Evolutionary conservation across 2,329 filamentous ascomycete genomes (phyloP), one percentile per base, ranked within the genome.

Genomic region (Cladophialophora carrionii): DNA sequence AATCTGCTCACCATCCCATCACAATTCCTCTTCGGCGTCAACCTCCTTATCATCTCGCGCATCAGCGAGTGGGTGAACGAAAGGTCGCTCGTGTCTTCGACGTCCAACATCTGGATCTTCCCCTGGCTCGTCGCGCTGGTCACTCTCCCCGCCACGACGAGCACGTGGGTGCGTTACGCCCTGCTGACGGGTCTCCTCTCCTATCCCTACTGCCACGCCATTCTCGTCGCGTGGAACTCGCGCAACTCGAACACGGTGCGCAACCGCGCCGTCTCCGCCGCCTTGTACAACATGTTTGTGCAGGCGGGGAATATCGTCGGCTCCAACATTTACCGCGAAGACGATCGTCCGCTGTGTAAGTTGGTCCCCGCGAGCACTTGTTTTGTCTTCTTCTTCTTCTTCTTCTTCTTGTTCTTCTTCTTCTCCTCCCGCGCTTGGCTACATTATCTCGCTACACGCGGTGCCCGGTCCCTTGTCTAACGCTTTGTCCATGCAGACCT

Each of bases 1-100:
- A 90, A 89, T 71, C 73, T 90, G 37, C 80, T 90, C 7, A 82
- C 83, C 1, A 88, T 90, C n/a, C 76, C 83, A 67, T 74, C 71
- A 3, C 74, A 77, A 71, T 71, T 59, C 74, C 73, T 74, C 3
- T 69, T 68, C 20, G 67, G 69, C 65, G 74, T 81, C 29, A 78
- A 80, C 9, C 22, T 57, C 3, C n/a, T 84, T 5, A 77, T 72
- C 0, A 72, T 84, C 8, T 77, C 82, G 0, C 81, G 76, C 66
- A 81, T 81, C 66, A 84, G 81, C 62, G 81, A 85, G 48, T 78
- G 79, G 71, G 84, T 84, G 69, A 79, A 82, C 64, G 83, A 85
- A 72, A 76, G 83, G 2, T 78, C 82, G 0, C 81, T 84, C 67
- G 82, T 84, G 66, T 82, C 80, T 65, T 71, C 84, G 1, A 71